Base-by-base conservation (phyloP, 495 filamentous ascomycete species). In the Penicillium lagena region DNA sequence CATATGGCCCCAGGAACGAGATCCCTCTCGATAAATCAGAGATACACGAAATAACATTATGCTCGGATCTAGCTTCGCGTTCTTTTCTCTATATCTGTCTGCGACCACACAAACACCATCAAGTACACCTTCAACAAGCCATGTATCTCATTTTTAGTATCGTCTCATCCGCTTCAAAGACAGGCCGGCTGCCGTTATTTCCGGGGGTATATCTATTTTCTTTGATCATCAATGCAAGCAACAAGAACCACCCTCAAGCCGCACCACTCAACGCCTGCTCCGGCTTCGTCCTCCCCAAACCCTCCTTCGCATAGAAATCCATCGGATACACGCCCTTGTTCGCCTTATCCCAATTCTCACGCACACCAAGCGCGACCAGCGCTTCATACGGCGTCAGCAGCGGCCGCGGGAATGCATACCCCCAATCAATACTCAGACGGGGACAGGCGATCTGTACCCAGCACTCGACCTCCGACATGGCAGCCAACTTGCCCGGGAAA, bases 391-490 rank as follows among this genome's bases (percentile, higher is more conserved):
- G 91, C 37, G 90, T 97, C 57, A 98, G 59, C 49, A 98, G 58
- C 29, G 93, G 93, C 29, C 86, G 71, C 5, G 85, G 74, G 63
- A 98, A 98, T 11, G 94, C 93, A 70, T 97, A 98, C 0, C 93
- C 93, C 93, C 93, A 98, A 68, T 98, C 93, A 47, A 98, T 98
- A 61, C 89, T 95, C 56, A 98, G 56, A 27, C 93, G 66, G 7
- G 93, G 93, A 71, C 93, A 98, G 8, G 93, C 93, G 35, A 98
- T 87, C 65, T 98, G 93, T 30, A 97, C 90, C 93, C 93, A 98
- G 47, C 87, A 91, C 52, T 95, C 93, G 7, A 98, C 85, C 59
- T 97, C 90, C 22, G 59, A 54, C 88, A 98, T 95, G 71, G 91
- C 77, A 0, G 85, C 90, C 42, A 98, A 65, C 60, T 98, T 98